Percentiles rank a stretch among this genome's conserved stretches.
Evolutionary conservation across 164 flowering plant species (phyloP).

Genomic region (Dillenia suffruticosa): DNA sequence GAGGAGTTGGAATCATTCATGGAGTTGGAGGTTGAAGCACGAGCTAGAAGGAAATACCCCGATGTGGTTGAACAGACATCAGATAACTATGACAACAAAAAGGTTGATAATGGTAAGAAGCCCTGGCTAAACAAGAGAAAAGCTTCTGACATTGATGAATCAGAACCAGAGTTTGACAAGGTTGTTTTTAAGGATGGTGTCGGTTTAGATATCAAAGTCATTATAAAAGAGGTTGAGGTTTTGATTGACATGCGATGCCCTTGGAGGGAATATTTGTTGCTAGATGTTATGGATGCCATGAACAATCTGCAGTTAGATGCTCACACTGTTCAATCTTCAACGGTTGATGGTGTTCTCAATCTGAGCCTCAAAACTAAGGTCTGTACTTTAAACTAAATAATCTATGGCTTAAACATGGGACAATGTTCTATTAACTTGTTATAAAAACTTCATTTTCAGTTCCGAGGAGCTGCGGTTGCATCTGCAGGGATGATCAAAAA

Average conservation of each 20-base stretch:
- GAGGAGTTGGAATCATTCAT: constrained; percentile 63
- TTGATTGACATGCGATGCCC: constrained; percentile 59
- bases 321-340: constrained; percentile 63
- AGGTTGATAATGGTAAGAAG: constrained; percentile 22
- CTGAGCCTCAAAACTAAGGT: constrained; percentile 75
- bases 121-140: constrained; percentile 58
- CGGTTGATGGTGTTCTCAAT: constrained; percentile 45
- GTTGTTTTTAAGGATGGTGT: constrained; percentile 24
- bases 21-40: constrained; percentile 32
- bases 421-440: constrained; percentile 1
- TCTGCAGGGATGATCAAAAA: constrained; percentile 62
- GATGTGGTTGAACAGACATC: constrained; percentile 59
- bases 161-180: constrained; percentile 27
- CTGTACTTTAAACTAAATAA: background rate
- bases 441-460: constrained; percentile 35
- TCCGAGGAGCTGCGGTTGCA: constrained; percentile 45
- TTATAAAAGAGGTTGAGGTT: constrained; percentile 43
- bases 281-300: constrained; percentile 64
- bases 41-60: constrained; percentile 31
- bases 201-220: constrained; percentile 39
- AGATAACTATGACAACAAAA: constrained; percentile 49
- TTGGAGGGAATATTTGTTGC: constrained; percentile 65
- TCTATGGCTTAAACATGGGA: constrained; percentile 48
- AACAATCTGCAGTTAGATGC: constrained; percentile 60
- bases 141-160: constrained; percentile 46